These are phyloP conservation scores for Fraxinus albicans DNA, from an alignment of 305 asterid species.

Conservation along the genomic window DNA sequence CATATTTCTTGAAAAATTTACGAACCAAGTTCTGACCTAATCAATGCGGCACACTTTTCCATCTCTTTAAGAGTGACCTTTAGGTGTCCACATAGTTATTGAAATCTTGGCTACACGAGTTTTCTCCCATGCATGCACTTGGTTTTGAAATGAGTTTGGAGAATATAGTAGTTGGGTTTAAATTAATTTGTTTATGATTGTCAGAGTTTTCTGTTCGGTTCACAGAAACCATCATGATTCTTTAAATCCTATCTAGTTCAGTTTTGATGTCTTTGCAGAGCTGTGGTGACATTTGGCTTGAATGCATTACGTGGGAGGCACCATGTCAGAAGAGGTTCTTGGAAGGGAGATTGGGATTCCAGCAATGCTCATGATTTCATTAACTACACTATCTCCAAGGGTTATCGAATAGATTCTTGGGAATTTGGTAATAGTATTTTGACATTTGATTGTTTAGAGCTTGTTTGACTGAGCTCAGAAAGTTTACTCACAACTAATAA, in stretches of 20 bases:
- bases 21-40: background rate
- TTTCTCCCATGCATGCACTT: background rate
- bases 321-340: conserved; percentile 35
- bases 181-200: background rate
- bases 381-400: conserved; percentile 69
- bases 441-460: background rate
- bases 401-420: conserved; percentile 75
- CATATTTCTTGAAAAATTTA: background rate
- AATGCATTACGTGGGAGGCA: conserved; percentile 92
- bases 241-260: background rate
- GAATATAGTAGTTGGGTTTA: background rate
- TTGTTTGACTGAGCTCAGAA: background rate
- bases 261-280: conserved; percentile 45
- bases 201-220: background rate
- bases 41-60: background rate
- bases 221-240: background rate
- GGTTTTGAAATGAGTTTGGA: background rate
- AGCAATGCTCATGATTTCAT: conserved; percentile 75
- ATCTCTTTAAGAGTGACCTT: background rate
- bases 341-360: conserved; percentile 86
- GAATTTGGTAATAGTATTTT: conserved; percentile 66
- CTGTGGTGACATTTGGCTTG: conserved; percentile 72
- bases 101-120: background rate
- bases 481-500: background rate
- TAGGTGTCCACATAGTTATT: background rate